Conservation (phyloP, 2,329 filamentous ascomycete genomes). For the Beauveria australis region DNA sequence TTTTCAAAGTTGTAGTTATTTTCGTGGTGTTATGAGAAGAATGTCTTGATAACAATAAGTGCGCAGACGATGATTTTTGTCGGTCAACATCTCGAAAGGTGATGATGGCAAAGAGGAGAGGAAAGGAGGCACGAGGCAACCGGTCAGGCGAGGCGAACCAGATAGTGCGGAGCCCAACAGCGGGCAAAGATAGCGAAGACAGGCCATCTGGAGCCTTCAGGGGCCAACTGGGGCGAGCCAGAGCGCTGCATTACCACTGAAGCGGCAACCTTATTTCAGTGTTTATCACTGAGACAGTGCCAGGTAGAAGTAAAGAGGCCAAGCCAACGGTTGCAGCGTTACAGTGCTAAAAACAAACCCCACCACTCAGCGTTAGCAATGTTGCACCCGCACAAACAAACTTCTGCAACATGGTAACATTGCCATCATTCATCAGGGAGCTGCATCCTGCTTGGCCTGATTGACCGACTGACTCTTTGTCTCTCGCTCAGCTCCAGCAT, state of each 20-base stretch:
- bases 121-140: background rate
- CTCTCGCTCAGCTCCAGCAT: background rate
- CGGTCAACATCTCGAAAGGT: background rate
- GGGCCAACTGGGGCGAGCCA: background rate
- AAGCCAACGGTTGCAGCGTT: too few relatives aligned
- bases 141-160: constrained; percentile 1
- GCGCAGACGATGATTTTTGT: background rate
- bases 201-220: background rate
- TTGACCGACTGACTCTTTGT: background rate
- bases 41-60: background rate
- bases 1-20: background rate
- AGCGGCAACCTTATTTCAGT: background rate
- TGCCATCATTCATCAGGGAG: too few relatives aligned
- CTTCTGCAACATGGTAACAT: too few relatives aligned
- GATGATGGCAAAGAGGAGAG: background rate
- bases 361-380: background rate
- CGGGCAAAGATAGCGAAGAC: background rate
- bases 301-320: too few relatives aligned
- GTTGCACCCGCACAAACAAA: background rate
- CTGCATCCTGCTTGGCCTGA: too few relatives aligned
- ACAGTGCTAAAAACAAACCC: background rate
- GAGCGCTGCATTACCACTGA: background rate
- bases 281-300: too few relatives aligned
- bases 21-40: too few relatives aligned
- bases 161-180: background rate